A percentile compares a stretch with the other conserved stretches of the same genome.
Evolutionary conservation across 768 basidiomycete species (phyloP).

Genomic region (Phlebiopsis gigantea): DNA sequence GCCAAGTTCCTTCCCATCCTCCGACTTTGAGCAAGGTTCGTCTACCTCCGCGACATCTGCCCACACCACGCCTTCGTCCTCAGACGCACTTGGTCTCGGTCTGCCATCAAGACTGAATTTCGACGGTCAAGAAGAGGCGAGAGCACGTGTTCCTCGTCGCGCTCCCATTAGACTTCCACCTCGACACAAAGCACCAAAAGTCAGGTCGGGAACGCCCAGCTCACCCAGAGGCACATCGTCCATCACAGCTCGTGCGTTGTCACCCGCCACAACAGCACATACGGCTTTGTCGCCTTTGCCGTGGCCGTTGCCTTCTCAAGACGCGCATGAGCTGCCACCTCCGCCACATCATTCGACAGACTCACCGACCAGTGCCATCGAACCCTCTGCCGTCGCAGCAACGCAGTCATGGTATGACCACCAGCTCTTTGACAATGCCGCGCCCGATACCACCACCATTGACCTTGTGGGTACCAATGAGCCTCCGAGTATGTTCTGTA

Average conservation of each 20-base stretch:
- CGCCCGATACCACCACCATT: too few relatives aligned
- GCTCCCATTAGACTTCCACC: conserved; percentile 7
- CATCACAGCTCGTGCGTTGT: not conserved
- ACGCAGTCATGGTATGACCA: not conserved
- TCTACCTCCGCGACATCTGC: conserved; percentile 12
- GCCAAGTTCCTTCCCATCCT: conserved; percentile 7
- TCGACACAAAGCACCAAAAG: conserved; percentile 1
- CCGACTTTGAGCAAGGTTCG: conserved; percentile 9
- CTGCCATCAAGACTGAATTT: conserved; percentile 5
- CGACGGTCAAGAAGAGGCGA: conserved; percentile 8
- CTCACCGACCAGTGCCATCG: not conserved
- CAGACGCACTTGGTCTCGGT: conserved; percentile 3
- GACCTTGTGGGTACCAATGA: too few relatives aligned
- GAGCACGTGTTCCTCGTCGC: conserved; percentile 8
- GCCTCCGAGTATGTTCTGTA: not conserved
- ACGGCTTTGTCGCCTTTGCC: conserved; percentile 5
- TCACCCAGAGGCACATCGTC: not conserved
- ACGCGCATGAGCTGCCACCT: not conserved
- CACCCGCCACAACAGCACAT: conserved; percentile 3
- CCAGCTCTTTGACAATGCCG: too few relatives aligned
- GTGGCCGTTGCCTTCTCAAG: not conserved
- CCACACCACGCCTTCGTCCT: conserved; percentile 4
- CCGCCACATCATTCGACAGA: not conserved
- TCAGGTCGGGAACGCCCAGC: not conserved
- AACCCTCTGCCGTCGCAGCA: not conserved